Base-by-base conservation (phyloP, 805 yeast genomes). In the Tetrapisispora nanseiensis region DNA sequence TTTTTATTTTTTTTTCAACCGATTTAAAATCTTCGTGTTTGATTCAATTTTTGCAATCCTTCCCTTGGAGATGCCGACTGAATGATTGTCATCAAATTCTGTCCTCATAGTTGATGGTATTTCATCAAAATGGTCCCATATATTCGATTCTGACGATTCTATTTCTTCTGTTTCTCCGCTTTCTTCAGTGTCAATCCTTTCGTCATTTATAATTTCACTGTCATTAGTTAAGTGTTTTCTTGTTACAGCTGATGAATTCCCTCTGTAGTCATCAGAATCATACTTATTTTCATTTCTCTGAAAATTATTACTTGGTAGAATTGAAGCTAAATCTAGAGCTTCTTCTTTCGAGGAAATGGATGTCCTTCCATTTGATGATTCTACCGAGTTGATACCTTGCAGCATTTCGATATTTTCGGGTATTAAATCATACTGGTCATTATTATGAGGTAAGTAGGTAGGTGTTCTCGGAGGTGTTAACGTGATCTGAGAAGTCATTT, bases 281-380 rank as follows among this genome's bases (percentile, higher is more conserved):
- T 13, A 5, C 11, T 9, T 21, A 29, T 19, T 19, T n/a, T 29
- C 28, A 15, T 37, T 36, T 19, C 43, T 42, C 42, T 57, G 60
- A 22, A 57, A 55, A 42, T 51, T 55, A 44, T 57, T 52, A 37
- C 52, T 51, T 10, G 61, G 60, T 32, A 55, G 40, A 30, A 46
- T 42, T 13, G 56, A 46, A 19, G 56, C 59, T 19, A 51, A 40
- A 22, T 51, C 42, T 35, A 55, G 34, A 6, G 50, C 48, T 32
- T 51, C 48, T 11, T 47, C 52, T 29, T 42, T 48, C 1, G 60
- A 48, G 11, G 55, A 38, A 6, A 50, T 41, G 13, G 37, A 23
- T 15, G 37, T 24, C 22, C 34, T 29, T 11, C 24, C 23, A 16
- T 16, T 16, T 7, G 30, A 23, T 16, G 38, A 16, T 11, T 26